Conservation (phyloP, 2,329 filamentous ascomycete species). For the Ophiostoma sp. region DNA sequence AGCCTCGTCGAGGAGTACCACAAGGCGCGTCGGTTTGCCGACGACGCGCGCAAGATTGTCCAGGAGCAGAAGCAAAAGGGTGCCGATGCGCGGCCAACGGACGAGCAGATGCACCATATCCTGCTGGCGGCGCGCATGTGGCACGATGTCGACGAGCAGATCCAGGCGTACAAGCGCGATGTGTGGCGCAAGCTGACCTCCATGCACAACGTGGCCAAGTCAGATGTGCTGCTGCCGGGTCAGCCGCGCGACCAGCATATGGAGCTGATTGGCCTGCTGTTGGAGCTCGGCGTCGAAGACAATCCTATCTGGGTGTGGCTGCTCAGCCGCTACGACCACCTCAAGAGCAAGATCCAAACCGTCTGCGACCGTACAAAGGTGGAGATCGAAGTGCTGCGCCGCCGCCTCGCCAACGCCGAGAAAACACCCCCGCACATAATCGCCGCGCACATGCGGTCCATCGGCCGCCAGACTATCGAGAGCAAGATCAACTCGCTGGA, state of each 20-base stretch:
- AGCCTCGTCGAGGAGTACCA: constrained; percentile 79
- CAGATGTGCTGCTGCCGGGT: neutral
- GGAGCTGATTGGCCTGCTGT: constrained; percentile 78
- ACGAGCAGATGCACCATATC: constrained; percentile 78
- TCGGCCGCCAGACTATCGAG: constrained; percentile 59
- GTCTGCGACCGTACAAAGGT: constrained; percentile 81
- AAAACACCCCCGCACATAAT: constrained; percentile 64
- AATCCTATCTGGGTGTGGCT: constrained; percentile 98
- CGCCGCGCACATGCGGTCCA: constrained; percentile 69
- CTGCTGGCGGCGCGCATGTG: constrained; percentile 89
- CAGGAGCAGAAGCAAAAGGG: constrained; percentile 32
- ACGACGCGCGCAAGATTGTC: constrained; percentile 67
- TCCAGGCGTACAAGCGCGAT: constrained; percentile 80
- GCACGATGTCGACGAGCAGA: constrained; percentile 84
- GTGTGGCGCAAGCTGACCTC: constrained; percentile 76
- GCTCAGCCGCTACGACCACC: constrained; percentile 77
- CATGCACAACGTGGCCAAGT: constrained; percentile 50
- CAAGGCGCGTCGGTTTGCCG: constrained; percentile 73
- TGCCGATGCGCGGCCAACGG: constrained; percentile 52
- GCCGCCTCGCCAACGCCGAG: constrained; percentile 63
- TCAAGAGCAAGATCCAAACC: constrained; percentile 76
- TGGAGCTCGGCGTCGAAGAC: constrained; percentile 92
- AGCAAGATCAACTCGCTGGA: constrained; percentile 64
- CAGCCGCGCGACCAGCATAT: constrained; percentile 70
- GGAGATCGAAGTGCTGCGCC: constrained; percentile 84